phyloP scores from a whole-genome alignment of 2,329 filamentous ascomycete genomes.

The Neopestalotiopsis sp. region DNA sequence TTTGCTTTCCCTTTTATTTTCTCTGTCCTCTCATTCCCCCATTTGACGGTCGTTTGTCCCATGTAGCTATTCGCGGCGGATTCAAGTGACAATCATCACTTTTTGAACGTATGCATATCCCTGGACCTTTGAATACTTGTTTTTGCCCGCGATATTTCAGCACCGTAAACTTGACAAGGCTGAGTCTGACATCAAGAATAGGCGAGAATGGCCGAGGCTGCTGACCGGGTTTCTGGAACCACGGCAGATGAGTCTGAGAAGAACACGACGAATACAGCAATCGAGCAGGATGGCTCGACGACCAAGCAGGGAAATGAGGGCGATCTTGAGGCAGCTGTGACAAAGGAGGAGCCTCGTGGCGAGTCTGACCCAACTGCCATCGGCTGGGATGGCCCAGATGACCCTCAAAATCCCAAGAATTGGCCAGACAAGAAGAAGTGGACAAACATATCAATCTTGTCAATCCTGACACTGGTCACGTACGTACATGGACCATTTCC shows the following conservation, averaged over 20 bases:
- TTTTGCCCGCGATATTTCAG: not conserved
- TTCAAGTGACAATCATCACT: too few relatives aligned
- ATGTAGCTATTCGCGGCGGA: too few relatives aligned
- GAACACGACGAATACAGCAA: not conserved
- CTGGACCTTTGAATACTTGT: too few relatives aligned
- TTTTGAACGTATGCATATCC: too few relatives aligned
- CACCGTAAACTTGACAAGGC: not conserved
- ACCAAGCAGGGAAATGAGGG: not conserved
- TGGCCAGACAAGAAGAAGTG: constrained; percentile 50
- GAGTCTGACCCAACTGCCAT: constrained; percentile 54
- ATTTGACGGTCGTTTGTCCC: too few relatives aligned
- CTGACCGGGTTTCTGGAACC: not conserved
- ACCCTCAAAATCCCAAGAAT: constrained; percentile 64
- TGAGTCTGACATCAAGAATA: not conserved
- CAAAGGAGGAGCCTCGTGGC: not conserved
- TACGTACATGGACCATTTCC: constrained; percentile 8
- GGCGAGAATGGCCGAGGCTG: not conserved
- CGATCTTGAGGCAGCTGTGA: constrained; percentile 4
- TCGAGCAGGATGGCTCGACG: not conserved
- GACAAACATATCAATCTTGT: constrained; percentile 40
- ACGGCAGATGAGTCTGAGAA: not conserved
- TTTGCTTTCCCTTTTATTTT: too few relatives aligned
- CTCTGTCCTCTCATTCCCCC: too few relatives aligned
- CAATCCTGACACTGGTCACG: constrained; percentile 30
- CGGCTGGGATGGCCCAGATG: constrained; percentile 62